Evolutionary conservation across 768 basidiomycete species (phyloP), one percentile per base, ranked within the genome.

Genomic region (Rhodotorula graminis): DNA sequence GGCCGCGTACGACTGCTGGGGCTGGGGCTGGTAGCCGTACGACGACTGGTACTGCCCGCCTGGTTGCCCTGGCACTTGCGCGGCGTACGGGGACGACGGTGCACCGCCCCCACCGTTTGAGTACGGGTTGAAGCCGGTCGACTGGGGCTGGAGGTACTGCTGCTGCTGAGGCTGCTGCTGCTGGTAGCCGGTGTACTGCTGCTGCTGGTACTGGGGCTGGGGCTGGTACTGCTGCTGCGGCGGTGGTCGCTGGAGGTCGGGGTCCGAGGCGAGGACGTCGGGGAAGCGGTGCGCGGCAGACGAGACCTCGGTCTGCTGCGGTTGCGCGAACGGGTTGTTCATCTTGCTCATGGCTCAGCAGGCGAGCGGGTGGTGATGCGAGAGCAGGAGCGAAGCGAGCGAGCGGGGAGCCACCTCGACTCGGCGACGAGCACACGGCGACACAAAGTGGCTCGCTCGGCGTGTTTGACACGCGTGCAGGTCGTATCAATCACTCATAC

Each of bases 261-360:
- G 69, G 42, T 59, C 56, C n/a, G 58, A 37, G 27, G 8, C 10
- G 29, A 64, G 50, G 56, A 73, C 50, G 64, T 65, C 65, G 27
- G 73, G 73, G 69, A 64, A 74, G 8, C 69, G 65, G 7, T 63
- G 47, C 1, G 73, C 73, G 12, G 73, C 60, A 15, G 60, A 37
- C 11, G 63, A 42, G 40, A 70, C 50, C 16, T 59, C 42, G 5
- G 62, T 60, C 21, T 37, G 61, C 4, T 62, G 69, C 3, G 50
- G 27, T 5, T 19, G 25, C 0, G 55, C 68, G 37, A 70, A 74
- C 18, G 73, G 73, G 55, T 74, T 74, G 62, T 74, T 74, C 49
- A 65, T 60, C 14, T 46, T 12, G 44, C 44, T 46, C 44, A 46
- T 46, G 44, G 44, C 18, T 18, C 8, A 46, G 12, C 44, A 14